A percentile compares a stretch with the other conserved stretches of the same genome.
Evolutionary conservation across 257 asterid genomes (phyloP).

Genomic region (Solanum dulcamara): DNA sequence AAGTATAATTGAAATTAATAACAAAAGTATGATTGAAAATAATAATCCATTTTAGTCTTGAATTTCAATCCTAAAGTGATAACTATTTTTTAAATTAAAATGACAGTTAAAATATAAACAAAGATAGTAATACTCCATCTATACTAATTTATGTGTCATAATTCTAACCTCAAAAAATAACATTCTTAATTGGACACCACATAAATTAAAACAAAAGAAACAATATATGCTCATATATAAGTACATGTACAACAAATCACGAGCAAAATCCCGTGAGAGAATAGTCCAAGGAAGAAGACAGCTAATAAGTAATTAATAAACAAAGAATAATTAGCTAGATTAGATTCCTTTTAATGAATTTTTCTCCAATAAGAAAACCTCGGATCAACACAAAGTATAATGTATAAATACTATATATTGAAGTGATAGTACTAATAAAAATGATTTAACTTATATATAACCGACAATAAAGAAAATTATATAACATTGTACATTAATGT

Average conservation of each 20-base stretch:
- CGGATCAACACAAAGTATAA: background rate
- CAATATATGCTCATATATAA: background rate
- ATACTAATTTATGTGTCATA: background rate
- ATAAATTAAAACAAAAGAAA: background rate
- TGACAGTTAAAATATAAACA: background rate
- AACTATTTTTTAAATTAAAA: background rate
- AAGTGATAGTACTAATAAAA: background rate
- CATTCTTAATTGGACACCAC: background rate
- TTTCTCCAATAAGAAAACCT: background rate
- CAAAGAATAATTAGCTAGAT: background rate
- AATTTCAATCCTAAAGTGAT: background rate
- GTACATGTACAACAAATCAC: background rate
- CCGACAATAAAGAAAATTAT: background rate
- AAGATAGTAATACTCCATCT: background rate
- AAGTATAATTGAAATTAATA: background rate
- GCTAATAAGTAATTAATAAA: background rate
- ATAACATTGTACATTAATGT: background rate
- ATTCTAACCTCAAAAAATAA: background rate
- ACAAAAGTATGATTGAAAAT: background rate
- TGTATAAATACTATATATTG: background rate
- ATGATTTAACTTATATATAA: background rate
- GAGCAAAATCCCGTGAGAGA: background rate
- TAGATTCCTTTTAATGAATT: background rate
- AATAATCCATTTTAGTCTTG: background rate
- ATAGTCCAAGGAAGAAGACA: background rate